Conservation (phyloP, 2,329 filamentous ascomycete genomes). For the Didymella sp. region DNA sequence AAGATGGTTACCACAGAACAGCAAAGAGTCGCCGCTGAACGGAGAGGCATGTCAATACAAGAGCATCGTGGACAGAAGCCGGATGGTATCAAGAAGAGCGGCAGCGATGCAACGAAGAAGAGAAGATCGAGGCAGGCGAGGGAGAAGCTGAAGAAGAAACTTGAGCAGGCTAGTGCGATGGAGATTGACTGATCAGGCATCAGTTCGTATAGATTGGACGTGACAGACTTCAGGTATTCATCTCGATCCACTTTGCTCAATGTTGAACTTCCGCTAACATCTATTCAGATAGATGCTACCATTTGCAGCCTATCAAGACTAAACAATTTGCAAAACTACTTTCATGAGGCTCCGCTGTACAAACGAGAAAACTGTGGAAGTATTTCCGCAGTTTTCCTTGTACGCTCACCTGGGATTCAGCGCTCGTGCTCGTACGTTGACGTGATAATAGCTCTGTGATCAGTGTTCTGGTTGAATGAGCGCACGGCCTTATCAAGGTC, state of each 20-base stretch:
- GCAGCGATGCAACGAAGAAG: conserved; percentile 6
- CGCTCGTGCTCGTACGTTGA: neutral
- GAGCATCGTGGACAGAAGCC: conserved; percentile 9
- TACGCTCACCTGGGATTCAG: too few species aligned
- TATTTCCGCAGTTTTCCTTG: too few species aligned
- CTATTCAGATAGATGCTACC: too few species aligned
- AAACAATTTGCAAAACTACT: too few species aligned
- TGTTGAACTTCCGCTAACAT: too few species aligned
- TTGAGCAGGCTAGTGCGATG: conserved; percentile 16
- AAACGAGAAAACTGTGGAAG: too few species aligned
- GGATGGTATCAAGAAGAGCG: conserved; percentile 8
- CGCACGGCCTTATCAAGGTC: neutral
- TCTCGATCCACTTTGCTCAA: too few species aligned
- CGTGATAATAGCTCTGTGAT: neutral
- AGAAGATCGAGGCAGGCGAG: conserved; percentile 16
- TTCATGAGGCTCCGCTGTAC: too few species aligned
- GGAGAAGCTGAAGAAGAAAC: conserved; percentile 15
- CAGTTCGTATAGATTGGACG: too few species aligned
- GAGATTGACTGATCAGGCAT: conserved; percentile 8
- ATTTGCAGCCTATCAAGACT: too few species aligned
- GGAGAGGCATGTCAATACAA: conserved; percentile 24
- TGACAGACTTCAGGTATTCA: too few species aligned
- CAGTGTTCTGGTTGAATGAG: neutral
- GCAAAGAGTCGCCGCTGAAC: conserved; percentile 25
- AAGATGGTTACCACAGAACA: conserved; percentile 18